Percentiles rank a stretch among this genome's conserved stretches.
Conservation (phyloP, 2,329 filamentous ascomycete genomes). For the Lecanicillium sp. region DNA sequence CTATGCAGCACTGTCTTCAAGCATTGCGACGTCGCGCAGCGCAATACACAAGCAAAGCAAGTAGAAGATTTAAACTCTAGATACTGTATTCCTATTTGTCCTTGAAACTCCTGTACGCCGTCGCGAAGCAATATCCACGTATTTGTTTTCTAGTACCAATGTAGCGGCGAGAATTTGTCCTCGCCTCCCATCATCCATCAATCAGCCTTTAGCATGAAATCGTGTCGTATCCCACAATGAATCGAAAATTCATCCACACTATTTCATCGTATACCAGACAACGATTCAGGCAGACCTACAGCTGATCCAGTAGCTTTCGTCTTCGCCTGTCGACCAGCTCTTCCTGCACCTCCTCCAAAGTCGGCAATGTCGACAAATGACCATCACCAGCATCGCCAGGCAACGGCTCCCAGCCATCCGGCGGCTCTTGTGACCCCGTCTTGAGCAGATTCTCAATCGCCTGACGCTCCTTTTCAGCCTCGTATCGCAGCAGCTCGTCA, state of each 20-base stretch:
- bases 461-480: constrained; percentile 74
- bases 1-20: no score
- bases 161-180: neutral
- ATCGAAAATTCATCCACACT: neutral
- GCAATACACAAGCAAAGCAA: no score
- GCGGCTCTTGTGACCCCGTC: constrained; percentile 46
- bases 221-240: neutral
- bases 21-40: no score
- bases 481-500: constrained; percentile 69
- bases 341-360: constrained; percentile 84
- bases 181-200: neutral
- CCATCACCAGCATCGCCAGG: constrained; percentile 85
- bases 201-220: neutral
- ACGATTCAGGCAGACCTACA: constrained; percentile 31
- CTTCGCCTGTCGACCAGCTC: constrained; percentile 83
- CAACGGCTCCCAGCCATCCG: constrained; percentile 72
- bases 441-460: constrained; percentile 61
- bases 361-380: constrained; percentile 72
- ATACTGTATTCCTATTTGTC: no score
- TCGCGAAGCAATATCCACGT: neutral
- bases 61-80: no score
- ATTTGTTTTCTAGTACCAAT: neutral
- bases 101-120: neutral
- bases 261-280: no score
- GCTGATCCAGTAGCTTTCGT: constrained; percentile 75